These are phyloP conservation scores for Oryza longistaminata DNA, from an alignment of 176 grass and related monocot genomes.

Conservation along the genomic window DNA sequence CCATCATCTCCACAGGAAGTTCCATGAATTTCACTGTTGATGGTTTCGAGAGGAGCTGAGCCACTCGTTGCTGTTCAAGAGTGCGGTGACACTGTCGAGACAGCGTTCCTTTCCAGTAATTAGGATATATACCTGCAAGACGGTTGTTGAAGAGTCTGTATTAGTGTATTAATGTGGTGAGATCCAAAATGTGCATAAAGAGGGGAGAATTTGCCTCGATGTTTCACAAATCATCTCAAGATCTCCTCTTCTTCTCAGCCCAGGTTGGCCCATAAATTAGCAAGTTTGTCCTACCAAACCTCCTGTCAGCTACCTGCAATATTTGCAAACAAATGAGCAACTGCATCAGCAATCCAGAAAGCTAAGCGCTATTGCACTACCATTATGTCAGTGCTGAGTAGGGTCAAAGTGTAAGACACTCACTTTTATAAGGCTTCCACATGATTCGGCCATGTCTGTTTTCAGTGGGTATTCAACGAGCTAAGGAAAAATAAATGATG, in stretches of 20 bases:
- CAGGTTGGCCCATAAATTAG: conserved; percentile 87
- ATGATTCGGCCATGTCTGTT: conserved; percentile 76
- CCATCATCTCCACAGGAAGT: background rate
- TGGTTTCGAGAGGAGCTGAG: background rate
- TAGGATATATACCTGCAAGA: conserved; percentile 10
- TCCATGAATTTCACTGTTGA: background rate
- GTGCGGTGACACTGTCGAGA: background rate
- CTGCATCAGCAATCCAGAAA: background rate
- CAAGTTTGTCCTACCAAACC: conserved; percentile 94
- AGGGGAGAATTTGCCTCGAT: conserved; percentile 7
- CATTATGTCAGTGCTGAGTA: background rate
- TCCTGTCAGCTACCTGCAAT: conserved; percentile 84
- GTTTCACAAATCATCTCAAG: conserved; percentile 24
- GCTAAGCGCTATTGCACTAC: background rate
- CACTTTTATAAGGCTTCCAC: conserved; percentile 77
- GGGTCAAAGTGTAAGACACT: background rate
- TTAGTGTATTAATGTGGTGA: background rate
- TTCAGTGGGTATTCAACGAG: conserved; percentile 89
- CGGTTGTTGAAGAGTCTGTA: background rate
- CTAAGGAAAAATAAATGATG: conserved; percentile 42
- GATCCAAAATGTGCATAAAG: background rate
- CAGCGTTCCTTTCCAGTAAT: background rate
- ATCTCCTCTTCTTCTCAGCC: conserved; percentile 86
- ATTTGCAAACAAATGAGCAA: conserved; percentile 36
- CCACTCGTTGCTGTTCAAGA: background rate